phyloP scores from a whole-genome alignment of 2,329 filamentous ascomycete genomes.

The Claviceps humidiphila region DNA sequence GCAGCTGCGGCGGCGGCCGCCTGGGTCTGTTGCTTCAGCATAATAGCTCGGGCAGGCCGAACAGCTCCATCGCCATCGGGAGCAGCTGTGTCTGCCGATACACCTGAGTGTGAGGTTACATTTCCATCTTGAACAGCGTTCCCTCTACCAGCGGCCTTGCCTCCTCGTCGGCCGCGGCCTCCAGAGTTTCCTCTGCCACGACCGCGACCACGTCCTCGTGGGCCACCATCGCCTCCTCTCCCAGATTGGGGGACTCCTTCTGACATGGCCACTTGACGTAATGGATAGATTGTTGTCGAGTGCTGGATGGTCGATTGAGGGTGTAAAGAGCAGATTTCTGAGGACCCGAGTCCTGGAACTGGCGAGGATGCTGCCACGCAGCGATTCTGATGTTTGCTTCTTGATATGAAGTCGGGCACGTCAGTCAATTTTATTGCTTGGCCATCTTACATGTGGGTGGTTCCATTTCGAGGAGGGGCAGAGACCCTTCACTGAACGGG shows the following conservation, averaged over 20 bases:
- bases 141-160: conserved; percentile 12
- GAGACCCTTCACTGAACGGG: neutral
- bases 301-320: neutral
- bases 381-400: neutral
- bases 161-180: conserved; percentile 14
- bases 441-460: neutral
- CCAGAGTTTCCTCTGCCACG: conserved; percentile 2
- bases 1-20: conserved; percentile 11
- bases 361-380: neutral
- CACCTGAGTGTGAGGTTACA: conserved; percentile 4
- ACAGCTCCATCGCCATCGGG: conserved; percentile 19
- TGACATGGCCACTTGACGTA: conserved; percentile 7
- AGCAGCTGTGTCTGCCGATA: conserved; percentile 15
- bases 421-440: neutral
- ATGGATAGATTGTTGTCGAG: neutral
- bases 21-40: conserved; percentile 8
- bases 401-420: neutral
- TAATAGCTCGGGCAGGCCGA: conserved; percentile 19
- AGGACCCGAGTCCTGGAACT: neutral
- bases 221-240: conserved; percentile 20
- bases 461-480: neutral
- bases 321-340: neutral
- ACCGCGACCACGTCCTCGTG: conserved; percentile 30
- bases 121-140: conserved; percentile 6
- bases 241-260: conserved; percentile 11